These are phyloP conservation scores for Voacanga thouarsii DNA, from an alignment of 257 asterid genomes.

Conservation along the genomic window DNA sequence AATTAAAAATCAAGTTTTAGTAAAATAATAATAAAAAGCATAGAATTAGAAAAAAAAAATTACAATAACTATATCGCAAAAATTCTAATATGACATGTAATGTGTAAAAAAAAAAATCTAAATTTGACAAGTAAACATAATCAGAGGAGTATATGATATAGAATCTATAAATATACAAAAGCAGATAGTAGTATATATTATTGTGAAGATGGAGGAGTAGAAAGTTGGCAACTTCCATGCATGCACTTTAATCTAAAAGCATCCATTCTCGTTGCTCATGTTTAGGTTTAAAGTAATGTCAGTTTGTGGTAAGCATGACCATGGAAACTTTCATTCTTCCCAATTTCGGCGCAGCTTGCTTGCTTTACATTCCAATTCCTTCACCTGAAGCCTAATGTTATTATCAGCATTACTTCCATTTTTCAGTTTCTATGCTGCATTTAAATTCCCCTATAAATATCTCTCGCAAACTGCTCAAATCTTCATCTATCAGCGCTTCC, in stretches of 20 bases:
- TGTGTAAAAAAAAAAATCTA: no score
- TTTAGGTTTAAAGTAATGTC: slow-evolving; percentile 15
- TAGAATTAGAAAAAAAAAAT: no score
- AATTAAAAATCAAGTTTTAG: no score
- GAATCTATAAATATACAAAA: no score
- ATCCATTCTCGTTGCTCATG: neutral
- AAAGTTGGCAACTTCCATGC: slow-evolving; percentile 10
- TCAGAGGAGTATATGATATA: no score
- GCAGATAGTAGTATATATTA: no score
- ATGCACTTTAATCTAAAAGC: slow-evolving; percentile 16
- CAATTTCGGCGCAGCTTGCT: slow-evolving; percentile 14
- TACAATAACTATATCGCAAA: no score
- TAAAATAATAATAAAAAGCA: no score
- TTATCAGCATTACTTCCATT: neutral
- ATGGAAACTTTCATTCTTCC: neutral
- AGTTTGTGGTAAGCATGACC: neutral
- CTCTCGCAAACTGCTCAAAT: slow-evolving; percentile 22
- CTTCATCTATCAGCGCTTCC: slow-evolving; percentile 20
- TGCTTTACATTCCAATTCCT: slow-evolving; percentile 9
- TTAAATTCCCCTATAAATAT: slow-evolving; percentile 34
- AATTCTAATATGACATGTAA: no score
- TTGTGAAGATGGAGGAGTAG: neutral
- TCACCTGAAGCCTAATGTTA: neutral
- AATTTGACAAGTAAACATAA: no score
- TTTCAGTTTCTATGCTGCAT: slow-evolving; percentile 6